phyloP scores from a whole-genome alignment of 106 monocot genomes.

The Acanthochlamys bracteata region DNA sequence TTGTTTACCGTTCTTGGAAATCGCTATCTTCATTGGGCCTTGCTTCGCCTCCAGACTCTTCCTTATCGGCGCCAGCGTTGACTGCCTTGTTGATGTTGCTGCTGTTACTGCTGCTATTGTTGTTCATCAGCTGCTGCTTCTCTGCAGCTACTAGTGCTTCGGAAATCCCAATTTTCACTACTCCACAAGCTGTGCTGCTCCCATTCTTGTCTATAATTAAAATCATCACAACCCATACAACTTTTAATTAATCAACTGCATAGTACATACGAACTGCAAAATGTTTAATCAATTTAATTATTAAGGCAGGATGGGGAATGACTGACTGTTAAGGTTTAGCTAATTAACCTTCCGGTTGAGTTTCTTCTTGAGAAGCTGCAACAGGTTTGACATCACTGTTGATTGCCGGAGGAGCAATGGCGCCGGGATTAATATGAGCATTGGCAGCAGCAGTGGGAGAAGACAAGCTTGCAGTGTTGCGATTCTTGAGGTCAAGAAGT shows the following conservation, averaged over 20 bases:
- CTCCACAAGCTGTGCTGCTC: conserved; percentile 6
- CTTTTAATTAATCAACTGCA: neutral
- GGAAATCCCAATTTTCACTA: neutral
- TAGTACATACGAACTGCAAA: neutral
- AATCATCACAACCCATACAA: neutral
- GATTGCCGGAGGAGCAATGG: neutral
- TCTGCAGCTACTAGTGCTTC: conserved; percentile 6
- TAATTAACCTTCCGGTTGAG: conserved; percentile 18
- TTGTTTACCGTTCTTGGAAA: conserved; percentile 62
- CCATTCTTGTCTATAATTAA: conserved; percentile 5
- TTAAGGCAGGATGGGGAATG: neutral
- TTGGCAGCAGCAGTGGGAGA: neutral
- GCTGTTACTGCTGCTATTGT: neutral
- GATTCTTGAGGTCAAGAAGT: conserved; percentile 46
- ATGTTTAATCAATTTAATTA: no score
- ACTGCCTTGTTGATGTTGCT: conserved; percentile 17
- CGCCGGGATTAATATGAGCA: conserved; percentile 1
- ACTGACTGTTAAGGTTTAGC: neutral
- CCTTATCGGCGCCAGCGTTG: conserved; percentile 44
- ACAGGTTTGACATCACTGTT: neutral
- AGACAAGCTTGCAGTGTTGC: conserved; percentile 10
- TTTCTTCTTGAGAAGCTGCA: conserved; percentile 2
- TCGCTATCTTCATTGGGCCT: conserved; percentile 46
- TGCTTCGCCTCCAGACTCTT: conserved; percentile 38
- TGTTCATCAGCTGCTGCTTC: conserved; percentile 1